A percentile compares a stretch with the other conserved stretches of the same genome.
Evolutionary conservation across 805 yeast genomes (phyloP).

Genomic region (Candida michaelii): DNA sequence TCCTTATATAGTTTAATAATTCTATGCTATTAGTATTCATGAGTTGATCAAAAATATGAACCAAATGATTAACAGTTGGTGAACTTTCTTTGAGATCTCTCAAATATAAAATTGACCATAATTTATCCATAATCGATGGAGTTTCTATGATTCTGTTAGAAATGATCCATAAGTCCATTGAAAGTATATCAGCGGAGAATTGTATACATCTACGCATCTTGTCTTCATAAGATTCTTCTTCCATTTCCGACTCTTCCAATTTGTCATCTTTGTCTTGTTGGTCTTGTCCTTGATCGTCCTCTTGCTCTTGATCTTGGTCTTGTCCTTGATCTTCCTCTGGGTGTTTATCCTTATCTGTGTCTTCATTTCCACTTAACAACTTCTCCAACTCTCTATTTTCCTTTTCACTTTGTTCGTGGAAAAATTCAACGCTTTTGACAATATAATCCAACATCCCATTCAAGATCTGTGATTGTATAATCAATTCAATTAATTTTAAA

Average conservation of each 20-base stretch:
- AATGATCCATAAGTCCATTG: constrained; percentile 43
- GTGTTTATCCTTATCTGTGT: constrained; percentile 6
- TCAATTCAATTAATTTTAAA: constrained; percentile 67
- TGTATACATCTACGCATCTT: constrained; percentile 37
- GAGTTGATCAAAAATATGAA: constrained; percentile 81
- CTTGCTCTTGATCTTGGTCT: background rate
- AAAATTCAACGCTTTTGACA: constrained; percentile 49
- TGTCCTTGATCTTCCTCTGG: background rate
- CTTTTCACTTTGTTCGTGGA: constrained; percentile 27
- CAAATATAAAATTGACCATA: constrained; percentile 39
- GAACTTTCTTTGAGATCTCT: constrained; percentile 35
- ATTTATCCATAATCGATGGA: constrained; percentile 37
- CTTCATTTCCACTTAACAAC: constrained; percentile 13
- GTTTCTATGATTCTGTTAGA: constrained; percentile 44
- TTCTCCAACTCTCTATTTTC: constrained; percentile 23
- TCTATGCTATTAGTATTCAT: constrained; percentile 60
- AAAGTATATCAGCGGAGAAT: constrained; percentile 39
- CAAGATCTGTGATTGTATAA: constrained; percentile 76
- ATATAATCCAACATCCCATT: constrained; percentile 67
- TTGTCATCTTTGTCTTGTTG: constrained; percentile 10
- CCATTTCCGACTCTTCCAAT: constrained; percentile 12
- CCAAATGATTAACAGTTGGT: constrained; percentile 39
- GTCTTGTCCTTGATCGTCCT: background rate
- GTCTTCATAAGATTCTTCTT: constrained; percentile 31
- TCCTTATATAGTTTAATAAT: constrained; percentile 67